Evolutionary conservation across 345 rosid genomes (phyloP), one percentile per base, ranked within the genome.

Genomic region (Populus simonii): DNA sequence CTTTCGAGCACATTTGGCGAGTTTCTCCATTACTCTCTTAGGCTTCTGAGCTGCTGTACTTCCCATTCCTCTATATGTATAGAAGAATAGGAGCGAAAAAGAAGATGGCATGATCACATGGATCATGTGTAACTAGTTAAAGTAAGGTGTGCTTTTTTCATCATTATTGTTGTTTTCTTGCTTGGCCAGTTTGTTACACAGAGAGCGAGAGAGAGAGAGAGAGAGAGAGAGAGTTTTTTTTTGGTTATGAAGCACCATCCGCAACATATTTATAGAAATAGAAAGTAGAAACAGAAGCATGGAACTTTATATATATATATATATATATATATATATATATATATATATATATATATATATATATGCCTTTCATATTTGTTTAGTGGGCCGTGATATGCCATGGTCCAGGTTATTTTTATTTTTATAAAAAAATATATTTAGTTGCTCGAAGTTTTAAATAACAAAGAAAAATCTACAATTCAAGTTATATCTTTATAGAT

Each of bases 21-120:
- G 55, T 73, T 63, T 78, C 82, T 61, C 66, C 82, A 22, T 68
- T 73, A 78, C 65, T 78, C 55, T 73, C 8, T 12, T 3, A 57
- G 36, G 18, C 27, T 22, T 59, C 33, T 38, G 3, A 25, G 53
- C 55, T 47, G 11, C 25, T 49, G 18, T 2, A 1, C 25, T 18
- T 47, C 39, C 20, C 33, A 20, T 16, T 7, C 17, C 10, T 36
- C 3, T n/a, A 1, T 25, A 25, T 27, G 15, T 25, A 31, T 51
- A 72, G 75, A 38, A 31, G 71, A 23, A 3, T 3, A 4, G 27
- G 20, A 36, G 51, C 51, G 16, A 47, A 1, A 13, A 47, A 15
- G 51, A 47, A 13, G 18, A 15, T 13, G 51, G 23, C 25, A 12
- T 9, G 76, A n/a, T 77, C 75, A 70, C 80, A 62, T 70, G 75